Conservation (phyloP, 177 flowering plant species). For the Vitis hybrid region DNA sequence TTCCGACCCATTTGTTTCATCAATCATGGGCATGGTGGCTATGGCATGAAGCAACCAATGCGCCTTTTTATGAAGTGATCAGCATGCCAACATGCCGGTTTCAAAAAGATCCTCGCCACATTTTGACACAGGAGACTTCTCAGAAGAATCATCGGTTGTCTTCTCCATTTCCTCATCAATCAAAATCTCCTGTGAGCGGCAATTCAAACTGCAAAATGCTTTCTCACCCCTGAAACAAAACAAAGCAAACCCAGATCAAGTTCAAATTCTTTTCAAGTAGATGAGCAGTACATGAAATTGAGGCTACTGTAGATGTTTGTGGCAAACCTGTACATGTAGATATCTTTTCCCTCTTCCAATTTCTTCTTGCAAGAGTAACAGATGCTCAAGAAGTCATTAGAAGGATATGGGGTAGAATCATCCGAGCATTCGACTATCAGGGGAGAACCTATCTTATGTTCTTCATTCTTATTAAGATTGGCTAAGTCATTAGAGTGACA, state of each 20-base stretch:
- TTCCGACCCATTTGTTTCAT: slow-evolving; percentile 14
- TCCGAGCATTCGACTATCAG: slow-evolving; percentile 9
- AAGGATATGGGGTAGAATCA: slow-evolving; percentile 22
- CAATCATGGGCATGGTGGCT: slow-evolving; percentile 25
- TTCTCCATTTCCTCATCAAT: slow-evolving; percentile 33
- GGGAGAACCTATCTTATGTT: slow-evolving; percentile 13
- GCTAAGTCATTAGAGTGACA: slow-evolving; percentile 46
- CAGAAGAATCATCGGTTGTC: not conserved
- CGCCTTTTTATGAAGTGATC: slow-evolving; percentile 10
- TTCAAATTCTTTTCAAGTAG: not conserved
- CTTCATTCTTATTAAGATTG: slow-evolving; percentile 21
- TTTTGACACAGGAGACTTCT: slow-evolving; percentile 16
- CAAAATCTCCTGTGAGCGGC: slow-evolving; percentile 37
- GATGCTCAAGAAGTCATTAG: slow-evolving; percentile 61
- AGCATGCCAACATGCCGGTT: slow-evolving; percentile 18
- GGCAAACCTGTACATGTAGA: slow-evolving; percentile 77
- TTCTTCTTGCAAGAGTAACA: slow-evolving; percentile 73
- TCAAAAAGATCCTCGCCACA: slow-evolving; percentile 20
- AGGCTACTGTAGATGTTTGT: too few species aligned
- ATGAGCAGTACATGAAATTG: too few species aligned
- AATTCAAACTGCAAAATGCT: slow-evolving; percentile 40
- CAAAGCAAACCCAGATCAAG: not conserved
- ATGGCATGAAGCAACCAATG: not conserved
- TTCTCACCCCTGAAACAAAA: slow-evolving; percentile 39
- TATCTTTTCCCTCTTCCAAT: slow-evolving; percentile 66